phyloP scores from a whole-genome alignment of 306 rosid species.

The Castanea mollissima region DNA sequence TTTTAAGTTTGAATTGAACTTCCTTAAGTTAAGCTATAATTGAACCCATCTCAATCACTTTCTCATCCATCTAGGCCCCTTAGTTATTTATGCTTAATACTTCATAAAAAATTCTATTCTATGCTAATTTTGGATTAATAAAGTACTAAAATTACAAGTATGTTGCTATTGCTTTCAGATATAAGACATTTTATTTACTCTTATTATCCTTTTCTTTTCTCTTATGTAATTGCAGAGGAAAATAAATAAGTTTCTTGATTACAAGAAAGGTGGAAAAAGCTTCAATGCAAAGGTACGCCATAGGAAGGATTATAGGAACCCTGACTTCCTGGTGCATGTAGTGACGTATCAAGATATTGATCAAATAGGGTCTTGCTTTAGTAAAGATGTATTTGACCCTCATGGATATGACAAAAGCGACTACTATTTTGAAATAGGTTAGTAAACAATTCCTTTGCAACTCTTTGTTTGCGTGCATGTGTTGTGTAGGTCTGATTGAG shows the following conservation, averaged over 20 bases:
- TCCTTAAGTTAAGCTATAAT: no score
- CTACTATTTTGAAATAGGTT: conserved; percentile 88
- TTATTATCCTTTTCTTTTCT: conserved; percentile 12
- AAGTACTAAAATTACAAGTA: not conserved
- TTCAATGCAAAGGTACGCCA: conserved; percentile 92
- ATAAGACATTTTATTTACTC: not conserved
- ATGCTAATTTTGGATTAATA: not conserved
- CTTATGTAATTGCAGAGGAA: conserved; percentile 57
- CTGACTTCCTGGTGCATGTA: conserved; percentile 89
- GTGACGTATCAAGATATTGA: conserved; percentile 96
- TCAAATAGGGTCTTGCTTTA: conserved; percentile 94
- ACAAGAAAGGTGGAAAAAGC: conserved; percentile 85
- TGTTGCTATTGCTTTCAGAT: not conserved
- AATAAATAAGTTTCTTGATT: conserved; percentile 83
- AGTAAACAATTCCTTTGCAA: conserved; percentile 22
- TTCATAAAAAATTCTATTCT: not conserved
- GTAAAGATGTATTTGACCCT: conserved; percentile 93
- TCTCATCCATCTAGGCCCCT: no score
- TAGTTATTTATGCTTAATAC: not conserved
- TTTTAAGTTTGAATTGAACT: no score
- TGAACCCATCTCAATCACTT: no score
- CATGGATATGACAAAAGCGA: conserved; percentile 87
- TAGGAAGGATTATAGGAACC: conserved; percentile 90
- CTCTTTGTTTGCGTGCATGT: not conserved
- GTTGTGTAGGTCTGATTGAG: not conserved